A percentile compares a stretch with the other conserved stretches of the same genome.
These are phyloP conservation scores for Guyanaporus albipodus DNA, from an alignment of 768 basidiomycete species.

Conservation along the genomic window DNA sequence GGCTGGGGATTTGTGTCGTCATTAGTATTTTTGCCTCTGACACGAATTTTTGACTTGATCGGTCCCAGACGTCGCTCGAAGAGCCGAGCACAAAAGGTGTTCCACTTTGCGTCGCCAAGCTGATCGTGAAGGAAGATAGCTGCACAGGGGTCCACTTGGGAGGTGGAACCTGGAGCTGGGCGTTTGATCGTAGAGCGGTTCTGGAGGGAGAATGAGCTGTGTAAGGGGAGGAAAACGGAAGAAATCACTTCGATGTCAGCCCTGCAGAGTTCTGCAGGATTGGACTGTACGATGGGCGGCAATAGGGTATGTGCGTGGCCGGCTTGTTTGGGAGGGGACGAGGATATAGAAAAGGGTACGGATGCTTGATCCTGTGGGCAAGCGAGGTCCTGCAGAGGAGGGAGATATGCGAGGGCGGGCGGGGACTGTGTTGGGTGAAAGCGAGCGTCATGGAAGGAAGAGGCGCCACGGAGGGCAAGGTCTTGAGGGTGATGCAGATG, in stretches of 20 bases:
- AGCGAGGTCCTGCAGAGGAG: slow-evolving; percentile 25
- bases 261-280: slow-evolving; percentile 26
- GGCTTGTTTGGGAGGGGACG: slow-evolving; percentile 23
- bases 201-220: slow-evolving; percentile 18
- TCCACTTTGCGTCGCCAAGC: slow-evolving; percentile 42
- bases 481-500: slow-evolving; percentile 28
- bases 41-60: slow-evolving; percentile 35
- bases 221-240: not conserved
- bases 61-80: slow-evolving; percentile 44
- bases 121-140: slow-evolving; percentile 43
- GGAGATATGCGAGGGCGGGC: slow-evolving; percentile 23
- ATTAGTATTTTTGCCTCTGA: slow-evolving; percentile 27
- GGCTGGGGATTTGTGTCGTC: slow-evolving; percentile 27
- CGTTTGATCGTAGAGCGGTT: slow-evolving; percentile 29
- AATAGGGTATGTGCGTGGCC: slow-evolving; percentile 29
- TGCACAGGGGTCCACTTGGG: slow-evolving; percentile 41
- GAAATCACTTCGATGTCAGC: slow-evolving; percentile 24
- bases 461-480: slow-evolving; percentile 12
- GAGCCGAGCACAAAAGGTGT: slow-evolving; percentile 43
- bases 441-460: slow-evolving; percentile 25
- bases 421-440: slow-evolving; percentile 26
- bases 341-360: slow-evolving; percentile 15
- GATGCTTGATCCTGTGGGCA: slow-evolving; percentile 16
- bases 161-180: slow-evolving; percentile 12
- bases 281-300: slow-evolving; percentile 34